Base-by-base conservation (phyloP, 2,329 filamentous ascomycete species). In the Aspergillus sp. region DNA sequence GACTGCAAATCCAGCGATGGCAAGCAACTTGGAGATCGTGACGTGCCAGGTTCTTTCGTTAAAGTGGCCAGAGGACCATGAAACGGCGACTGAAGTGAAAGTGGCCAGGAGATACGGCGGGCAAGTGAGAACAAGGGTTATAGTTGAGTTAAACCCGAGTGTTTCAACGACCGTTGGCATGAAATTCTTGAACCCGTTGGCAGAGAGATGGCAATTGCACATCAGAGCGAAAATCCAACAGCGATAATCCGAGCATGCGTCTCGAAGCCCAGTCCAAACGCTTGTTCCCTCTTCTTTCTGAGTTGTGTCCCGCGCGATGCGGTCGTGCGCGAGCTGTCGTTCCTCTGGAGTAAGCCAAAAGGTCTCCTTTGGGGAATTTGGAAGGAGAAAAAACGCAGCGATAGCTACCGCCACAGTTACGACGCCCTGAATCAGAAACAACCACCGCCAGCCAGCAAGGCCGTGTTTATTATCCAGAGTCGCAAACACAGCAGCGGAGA, bases 341-440 rank as follows among this genome's bases (percentile, higher is more conserved):
- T 84, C 80, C 19, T 79, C 76, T 1, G 72, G 71, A 2, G 68
- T 79, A 45, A 83, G 73, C 69, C 81, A 81, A 7, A 69, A 68
- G 0, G 79, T 78, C 24, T 76, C 75, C 30, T 76, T 68, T 8
- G 69, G 75, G 51, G 70, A 75, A 61, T 73, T 73, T 8, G 75
- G 78, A 15, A 79, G 76, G 30, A 80, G 59, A 45, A 65, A 75
- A 57, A 78, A 74, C n/a, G 67, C 67, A 27, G 67, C 51, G 17
- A 71, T 39, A 0, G 73, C 73, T 1, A 75, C 71, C 2, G 74
- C 79, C 44, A 78, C 72, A 34, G 62, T 64, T 4, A 65, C 50
- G 2, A 74, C 75, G 2, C 84, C 83, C 64, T 86, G 82, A 51
- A 86, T 74, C 37, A 80, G 76, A 71, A 86, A 86, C 0, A 86